Evolutionary conservation across 2,329 filamentous ascomycete genomes (phyloP).

Genomic region (Paraphaeosphaeria minitans): DNA sequence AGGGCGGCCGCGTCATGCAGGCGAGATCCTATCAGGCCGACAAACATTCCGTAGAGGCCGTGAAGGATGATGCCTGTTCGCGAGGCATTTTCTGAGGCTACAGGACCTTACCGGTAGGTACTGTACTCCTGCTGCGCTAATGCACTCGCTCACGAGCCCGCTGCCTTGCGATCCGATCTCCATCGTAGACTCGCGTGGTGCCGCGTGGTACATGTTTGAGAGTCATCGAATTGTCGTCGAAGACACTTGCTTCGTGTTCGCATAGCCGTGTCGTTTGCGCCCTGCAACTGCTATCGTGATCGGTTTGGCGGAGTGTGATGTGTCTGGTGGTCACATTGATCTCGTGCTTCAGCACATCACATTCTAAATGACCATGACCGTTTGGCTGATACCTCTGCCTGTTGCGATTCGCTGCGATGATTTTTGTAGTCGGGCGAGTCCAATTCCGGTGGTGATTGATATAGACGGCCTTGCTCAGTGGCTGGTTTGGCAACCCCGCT

Average conservation of each 20-base stretch:
- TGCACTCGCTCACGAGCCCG: neutral
- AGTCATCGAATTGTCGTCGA: neutral
- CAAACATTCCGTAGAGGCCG: neutral
- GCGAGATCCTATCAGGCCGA: neutral
- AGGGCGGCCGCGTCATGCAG: neutral
- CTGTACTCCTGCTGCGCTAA: neutral
- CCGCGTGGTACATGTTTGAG: neutral
- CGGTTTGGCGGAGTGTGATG: neutral
- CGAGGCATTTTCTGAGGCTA: neutral
- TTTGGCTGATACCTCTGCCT: neutral
- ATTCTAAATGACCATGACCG: neutral
- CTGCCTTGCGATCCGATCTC: neutral
- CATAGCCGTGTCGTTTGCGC: conserved; percentile 2
- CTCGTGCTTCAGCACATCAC: neutral
- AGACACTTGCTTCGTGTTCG: neutral
- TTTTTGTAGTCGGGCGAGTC: neutral
- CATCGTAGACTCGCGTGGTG: neutral
- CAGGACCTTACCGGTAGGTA: neutral
- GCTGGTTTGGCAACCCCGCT: conserved; percentile 5
- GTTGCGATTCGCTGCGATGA: neutral
- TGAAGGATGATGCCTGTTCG: neutral
- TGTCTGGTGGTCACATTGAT: neutral
- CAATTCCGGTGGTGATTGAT: neutral
- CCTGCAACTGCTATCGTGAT: conserved; percentile 1
- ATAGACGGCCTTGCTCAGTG: neutral